Evolutionary conservation across 768 basidiomycete species (phyloP), one percentile per base, ranked within the genome.

Genomic region (Trametes meyenii): DNA sequence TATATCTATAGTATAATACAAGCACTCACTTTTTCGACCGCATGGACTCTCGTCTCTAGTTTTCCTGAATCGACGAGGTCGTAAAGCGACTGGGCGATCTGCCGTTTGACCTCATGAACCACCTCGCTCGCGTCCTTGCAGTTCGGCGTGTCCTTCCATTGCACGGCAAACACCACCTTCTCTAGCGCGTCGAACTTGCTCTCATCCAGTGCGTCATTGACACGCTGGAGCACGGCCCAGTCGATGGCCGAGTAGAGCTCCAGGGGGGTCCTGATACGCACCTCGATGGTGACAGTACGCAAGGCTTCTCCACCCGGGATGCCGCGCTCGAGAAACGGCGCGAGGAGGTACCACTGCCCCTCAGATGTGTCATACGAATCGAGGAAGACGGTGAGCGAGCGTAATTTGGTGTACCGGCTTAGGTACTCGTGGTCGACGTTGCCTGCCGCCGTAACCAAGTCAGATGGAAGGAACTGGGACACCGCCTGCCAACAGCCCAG

Each of bases 131-230:
- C 40, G 14, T 12, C 14, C 40, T 14, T n/a, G 40, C 40, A 3
- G 40, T 42, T 12, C 5, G 36, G 29, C 26, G 35, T 43, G 24
- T 46, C 55, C 29, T 38, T 17, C 14, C 21, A 39, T 29, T 33
- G 43, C 43, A 55, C 55, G 43, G 49, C 26, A 21, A 57, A 16
- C 46, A 48, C 55, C 19, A 57, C 24, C 19, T 26, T 24, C 35
- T 23, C 43, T 33, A 57, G 17, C 11, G 33, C 36, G 11, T 19
- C 33, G 24, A 48, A 57, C 45, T 38, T 23, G 24, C 14, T 12
- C 23, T 36, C 45, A 14, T 57, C 55, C 33, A 57, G 45, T 8
- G 46, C 21, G 10, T 57, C 55, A 19, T 57, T 49, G 16, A 57
- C 29, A 5, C 46, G 45, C 26, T 57, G 45, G 29, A 57, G 36